Percentiles rank a stretch among this genome's conserved stretches.
These are phyloP conservation scores for Lachnellula arida DNA, from an alignment of 2,329 filamentous ascomycete genomes.

Conservation along the genomic window DNA sequence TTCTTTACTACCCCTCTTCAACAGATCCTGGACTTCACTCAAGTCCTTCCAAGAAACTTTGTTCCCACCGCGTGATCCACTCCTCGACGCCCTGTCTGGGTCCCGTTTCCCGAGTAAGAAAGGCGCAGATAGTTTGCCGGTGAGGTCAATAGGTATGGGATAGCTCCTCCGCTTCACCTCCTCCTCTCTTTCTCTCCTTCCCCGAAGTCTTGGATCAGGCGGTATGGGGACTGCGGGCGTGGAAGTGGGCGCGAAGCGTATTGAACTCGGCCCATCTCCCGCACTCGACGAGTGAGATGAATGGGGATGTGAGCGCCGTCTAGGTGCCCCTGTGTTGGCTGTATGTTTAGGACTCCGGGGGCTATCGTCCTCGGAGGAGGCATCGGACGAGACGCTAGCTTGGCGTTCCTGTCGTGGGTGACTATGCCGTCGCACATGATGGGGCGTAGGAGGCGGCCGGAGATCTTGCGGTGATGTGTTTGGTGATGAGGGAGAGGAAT, in stretches of 20 bases:
- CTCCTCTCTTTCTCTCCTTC: slow-evolving; percentile 26
- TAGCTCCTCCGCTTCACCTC: slow-evolving; percentile 18
- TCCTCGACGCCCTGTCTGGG: slow-evolving; percentile 11
- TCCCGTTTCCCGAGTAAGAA: slow-evolving; percentile 35
- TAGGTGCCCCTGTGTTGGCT: neutral
- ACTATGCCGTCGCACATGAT: slow-evolving; percentile 42
- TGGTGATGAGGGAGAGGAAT: slow-evolving; percentile 16
- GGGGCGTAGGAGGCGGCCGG: slow-evolving; percentile 26
- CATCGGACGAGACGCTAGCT: slow-evolving; percentile 21
- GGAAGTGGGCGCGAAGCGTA: slow-evolving; percentile 3
- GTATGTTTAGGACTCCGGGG: slow-evolving; percentile 9
- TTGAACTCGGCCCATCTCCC: neutral
- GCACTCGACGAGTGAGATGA: neutral
- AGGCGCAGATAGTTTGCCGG: slow-evolving; percentile 27
- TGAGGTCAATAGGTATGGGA: slow-evolving; percentile 26
- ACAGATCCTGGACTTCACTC: slow-evolving; percentile 15
- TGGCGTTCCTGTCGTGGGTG: slow-evolving; percentile 37
- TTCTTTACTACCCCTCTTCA: slow-evolving; percentile 11
- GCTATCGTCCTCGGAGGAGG: slow-evolving; percentile 17
- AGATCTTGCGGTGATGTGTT: slow-evolving; percentile 34
- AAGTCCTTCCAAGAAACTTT: slow-evolving; percentile 22
- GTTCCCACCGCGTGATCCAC: slow-evolving; percentile 7
- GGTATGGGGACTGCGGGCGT: slow-evolving; percentile 12
- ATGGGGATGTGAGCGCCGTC: slow-evolving; percentile 8
- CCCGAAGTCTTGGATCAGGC: slow-evolving; percentile 3